Base-by-base conservation (phyloP, 2,329 filamentous ascomycete genomes). In the Pestalotiopsis sp. region DNA sequence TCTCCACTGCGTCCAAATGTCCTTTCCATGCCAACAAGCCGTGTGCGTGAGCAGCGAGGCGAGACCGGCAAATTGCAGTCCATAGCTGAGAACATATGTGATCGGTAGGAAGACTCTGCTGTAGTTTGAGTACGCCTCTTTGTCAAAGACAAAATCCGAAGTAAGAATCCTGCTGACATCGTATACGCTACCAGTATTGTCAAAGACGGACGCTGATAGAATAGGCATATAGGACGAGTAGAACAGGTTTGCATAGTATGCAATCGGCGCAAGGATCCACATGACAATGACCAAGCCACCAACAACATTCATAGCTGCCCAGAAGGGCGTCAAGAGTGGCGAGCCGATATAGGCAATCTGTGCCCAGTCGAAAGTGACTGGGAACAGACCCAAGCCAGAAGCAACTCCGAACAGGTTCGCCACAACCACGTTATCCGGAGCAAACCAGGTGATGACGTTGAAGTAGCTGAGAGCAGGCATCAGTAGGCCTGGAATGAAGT, bases 291-390 rank as follows among this genome's bases (percentile, higher is more conserved):
- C 89, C 64, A 96, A 84, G 4, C 93, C 93, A 69, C 91, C 92
- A 36, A 96, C 89, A 49, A 96, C 93, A 75, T 96, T 96, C 80
- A 95, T 89, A 9, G 93, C 91, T 56, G 93, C 92, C 93, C 93
- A 94, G 79, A 95, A 96, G 0, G 93, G 93, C 0, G 93, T 94
- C 17, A 96, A 85, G 6, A 97, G 83, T 0, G 92, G 94, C 4
- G 93, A 96, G 17, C 94, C 94, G 73, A 97, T 96, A 76, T 95
- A 91, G 0, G 94, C 93, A 71, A 97, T 91, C 77, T 97, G 94
- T 0, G 93, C 92, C 94, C 94, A 97, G 81, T 97, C 94, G 75
- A 97, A 97, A 0, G 94, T 97, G 74, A 97, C 78, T 0, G 94
- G 94, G 70, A 97, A 94, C 41, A 97, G 82, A 0, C 93, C 93